Evolutionary conservation across 345 rosid species (phyloP).

Genomic region (Citrus unshiu): DNA sequence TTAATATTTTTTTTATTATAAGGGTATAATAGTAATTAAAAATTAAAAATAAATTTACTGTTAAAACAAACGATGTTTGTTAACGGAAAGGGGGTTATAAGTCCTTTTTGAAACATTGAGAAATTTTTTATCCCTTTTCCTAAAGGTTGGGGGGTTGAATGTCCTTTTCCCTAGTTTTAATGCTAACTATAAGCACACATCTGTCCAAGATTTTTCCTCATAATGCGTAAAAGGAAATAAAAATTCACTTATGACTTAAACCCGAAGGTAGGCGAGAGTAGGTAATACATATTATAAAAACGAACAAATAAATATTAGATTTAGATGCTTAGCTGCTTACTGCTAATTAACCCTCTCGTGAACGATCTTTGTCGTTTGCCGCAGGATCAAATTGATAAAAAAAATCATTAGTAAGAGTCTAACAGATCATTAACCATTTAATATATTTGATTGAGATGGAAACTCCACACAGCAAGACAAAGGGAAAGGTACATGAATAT

Average conservation of each 20-base stretch:
- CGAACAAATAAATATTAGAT: background rate
- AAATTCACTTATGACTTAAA: background rate
- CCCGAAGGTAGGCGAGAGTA: background rate
- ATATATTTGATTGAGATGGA: background rate
- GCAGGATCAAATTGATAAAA: background rate
- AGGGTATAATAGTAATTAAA: too few species aligned
- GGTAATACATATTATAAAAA: too few species aligned
- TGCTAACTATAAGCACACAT: background rate
- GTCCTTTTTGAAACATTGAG: too few species aligned
- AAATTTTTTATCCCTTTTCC: too few species aligned
- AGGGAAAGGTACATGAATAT: background rate
- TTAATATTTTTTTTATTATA: too few species aligned
- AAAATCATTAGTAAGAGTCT: background rate
- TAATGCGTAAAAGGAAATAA: background rate
- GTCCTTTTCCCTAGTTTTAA: too few species aligned
- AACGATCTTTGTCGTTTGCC: background rate
- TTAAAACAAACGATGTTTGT: too few species aligned
- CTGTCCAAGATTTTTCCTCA: background rate
- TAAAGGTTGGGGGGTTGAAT: too few species aligned
- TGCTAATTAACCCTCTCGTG: background rate
- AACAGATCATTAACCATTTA: too few species aligned
- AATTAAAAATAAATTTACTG: too few species aligned
- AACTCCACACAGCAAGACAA: background rate
- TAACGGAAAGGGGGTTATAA: too few species aligned
- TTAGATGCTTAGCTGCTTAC: background rate